These are phyloP conservation scores for Aspergillus biplanus DNA, from an alignment of 495 filamentous ascomycete species.

Conservation along the genomic window DNA sequence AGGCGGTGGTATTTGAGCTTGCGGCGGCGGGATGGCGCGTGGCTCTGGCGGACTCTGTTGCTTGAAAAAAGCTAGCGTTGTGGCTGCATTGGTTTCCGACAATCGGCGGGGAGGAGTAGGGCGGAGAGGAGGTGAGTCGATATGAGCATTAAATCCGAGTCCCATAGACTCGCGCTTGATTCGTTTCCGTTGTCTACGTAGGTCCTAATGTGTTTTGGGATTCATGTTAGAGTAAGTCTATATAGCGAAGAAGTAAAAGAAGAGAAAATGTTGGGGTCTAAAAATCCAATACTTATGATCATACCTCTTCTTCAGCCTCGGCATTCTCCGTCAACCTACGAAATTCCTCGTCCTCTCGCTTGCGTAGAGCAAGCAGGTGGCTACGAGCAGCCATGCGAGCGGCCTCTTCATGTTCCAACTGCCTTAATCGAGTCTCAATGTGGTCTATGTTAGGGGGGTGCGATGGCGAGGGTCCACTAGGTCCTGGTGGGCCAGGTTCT, in stretches of 20 bases:
- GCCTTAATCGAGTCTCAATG: conserved; percentile 48
- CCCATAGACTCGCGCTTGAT: conserved; percentile 55
- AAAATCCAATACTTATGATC: conserved; percentile 18
- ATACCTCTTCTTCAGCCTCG: conserved; percentile 54
- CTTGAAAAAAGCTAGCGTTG: conserved; percentile 55
- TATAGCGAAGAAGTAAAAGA: conserved; percentile 4
- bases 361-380: conserved; percentile 47
- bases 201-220: conserved; percentile 34
- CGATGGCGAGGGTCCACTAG: conserved; percentile 27
- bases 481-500: conserved; percentile 37
- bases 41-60: conserved; percentile 54
- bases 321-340: conserved; percentile 51
- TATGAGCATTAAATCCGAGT: conserved; percentile 36
- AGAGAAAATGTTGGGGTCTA: background rate
- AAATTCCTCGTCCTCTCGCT: conserved; percentile 54
- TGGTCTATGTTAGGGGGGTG: conserved; percentile 43
- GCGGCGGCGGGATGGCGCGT: conserved; percentile 40
- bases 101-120: conserved; percentile 49
- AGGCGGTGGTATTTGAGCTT: conserved; percentile 33
- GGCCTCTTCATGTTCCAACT: conserved; percentile 54
- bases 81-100: conserved; percentile 54
- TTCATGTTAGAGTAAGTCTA: conserved; percentile 18
- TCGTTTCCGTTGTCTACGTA: conserved; percentile 51
- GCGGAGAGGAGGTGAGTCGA: conserved; percentile 49
- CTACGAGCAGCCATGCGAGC: conserved; percentile 47